Evolutionary conservation across 306 rosid genomes (phyloP).

Genomic region (Dryas alaskensis): DNA sequence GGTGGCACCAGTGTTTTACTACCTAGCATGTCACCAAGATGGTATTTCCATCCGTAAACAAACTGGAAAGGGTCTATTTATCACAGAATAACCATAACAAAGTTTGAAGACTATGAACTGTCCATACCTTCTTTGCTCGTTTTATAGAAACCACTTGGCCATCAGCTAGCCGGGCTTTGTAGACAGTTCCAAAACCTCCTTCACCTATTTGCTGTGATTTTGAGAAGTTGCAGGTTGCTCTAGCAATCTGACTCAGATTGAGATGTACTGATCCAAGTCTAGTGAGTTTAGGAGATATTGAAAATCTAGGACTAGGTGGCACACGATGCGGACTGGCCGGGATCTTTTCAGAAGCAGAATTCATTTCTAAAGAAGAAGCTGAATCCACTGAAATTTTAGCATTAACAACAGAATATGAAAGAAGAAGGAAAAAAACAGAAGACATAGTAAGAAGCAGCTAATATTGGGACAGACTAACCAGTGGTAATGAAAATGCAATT

Average conservation of each 20-base stretch:
- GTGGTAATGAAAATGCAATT: neutral
- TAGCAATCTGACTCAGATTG: constrained; percentile 59
- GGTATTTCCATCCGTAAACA: neutral
- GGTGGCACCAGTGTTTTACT: neutral
- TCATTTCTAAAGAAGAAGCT: constrained; percentile 50
- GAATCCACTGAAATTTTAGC: constrained; percentile 57
- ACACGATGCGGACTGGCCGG: constrained; percentile 72
- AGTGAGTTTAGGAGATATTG: constrained; percentile 66
- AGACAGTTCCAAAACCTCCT: constrained; percentile 97
- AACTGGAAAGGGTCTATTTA: neutral
- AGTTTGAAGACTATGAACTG: constrained; percentile 1
- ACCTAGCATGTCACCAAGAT: neutral
- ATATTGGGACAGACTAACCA: neutral
- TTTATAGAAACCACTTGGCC: constrained; percentile 78
- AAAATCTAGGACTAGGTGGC: constrained; percentile 85
- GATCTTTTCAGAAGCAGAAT: constrained; percentile 52
- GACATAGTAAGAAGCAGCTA: neutral
- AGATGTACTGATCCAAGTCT: constrained; percentile 78
- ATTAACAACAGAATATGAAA: constrained; percentile 7
- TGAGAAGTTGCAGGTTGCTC: constrained; percentile 85
- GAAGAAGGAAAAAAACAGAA: neutral
- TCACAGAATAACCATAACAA: neutral
- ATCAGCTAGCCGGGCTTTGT: constrained; percentile 75
- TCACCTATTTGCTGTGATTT: constrained; percentile 66
- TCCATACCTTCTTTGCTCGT: constrained; percentile 79